Percentiles rank a stretch among this genome's conserved stretches.
Conservation (phyloP, 805 yeast species). For the Jamesozyma lodderae region DNA sequence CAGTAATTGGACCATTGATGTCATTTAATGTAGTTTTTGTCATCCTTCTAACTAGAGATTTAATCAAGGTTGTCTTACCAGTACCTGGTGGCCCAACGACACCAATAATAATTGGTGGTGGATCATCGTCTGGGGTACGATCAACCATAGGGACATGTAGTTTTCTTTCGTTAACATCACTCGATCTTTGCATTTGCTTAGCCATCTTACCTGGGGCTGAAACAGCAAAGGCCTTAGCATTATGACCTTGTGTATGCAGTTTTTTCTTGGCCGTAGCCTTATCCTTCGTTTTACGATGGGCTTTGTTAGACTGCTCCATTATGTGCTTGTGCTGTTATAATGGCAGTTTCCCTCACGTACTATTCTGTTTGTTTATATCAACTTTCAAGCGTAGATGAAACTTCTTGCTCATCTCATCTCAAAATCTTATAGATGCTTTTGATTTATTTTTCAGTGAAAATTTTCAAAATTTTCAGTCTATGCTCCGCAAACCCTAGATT, state of each 20-base stretch:
- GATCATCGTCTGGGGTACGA: slow-evolving; percentile 93
- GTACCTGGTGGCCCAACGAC: slow-evolving; percentile 99
- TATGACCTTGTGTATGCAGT: slow-evolving; percentile 76
- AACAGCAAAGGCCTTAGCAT: slow-evolving; percentile 78
- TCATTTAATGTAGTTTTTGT: slow-evolving; percentile 81
- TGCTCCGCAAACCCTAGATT: background rate
- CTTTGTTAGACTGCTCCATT: slow-evolving; percentile 63
- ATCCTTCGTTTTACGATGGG: slow-evolving; percentile 60
- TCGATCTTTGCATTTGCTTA: slow-evolving; percentile 72
- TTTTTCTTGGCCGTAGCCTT: slow-evolving; percentile 70
- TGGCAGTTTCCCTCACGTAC: too few species aligned
- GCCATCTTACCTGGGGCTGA: slow-evolving; percentile 80
- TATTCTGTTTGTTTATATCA: too few species aligned
- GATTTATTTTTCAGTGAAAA: background rate
- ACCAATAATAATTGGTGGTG: slow-evolving; percentile 93
- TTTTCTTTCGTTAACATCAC: slow-evolving; percentile 71
- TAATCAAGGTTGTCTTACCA: slow-evolving; percentile 88
- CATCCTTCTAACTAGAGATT: slow-evolving; percentile 77
- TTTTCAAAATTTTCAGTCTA: too few species aligned
- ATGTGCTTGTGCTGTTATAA: too few species aligned
- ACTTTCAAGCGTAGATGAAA: too few species aligned
- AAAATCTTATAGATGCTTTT: background rate
- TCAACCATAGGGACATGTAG: slow-evolving; percentile 97
- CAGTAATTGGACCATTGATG: slow-evolving; percentile 91
- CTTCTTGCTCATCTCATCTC: slow-evolving; percentile 2